Base-by-base conservation (phyloP, 441 rosid species). In the Eruca vesicaria region DNA sequence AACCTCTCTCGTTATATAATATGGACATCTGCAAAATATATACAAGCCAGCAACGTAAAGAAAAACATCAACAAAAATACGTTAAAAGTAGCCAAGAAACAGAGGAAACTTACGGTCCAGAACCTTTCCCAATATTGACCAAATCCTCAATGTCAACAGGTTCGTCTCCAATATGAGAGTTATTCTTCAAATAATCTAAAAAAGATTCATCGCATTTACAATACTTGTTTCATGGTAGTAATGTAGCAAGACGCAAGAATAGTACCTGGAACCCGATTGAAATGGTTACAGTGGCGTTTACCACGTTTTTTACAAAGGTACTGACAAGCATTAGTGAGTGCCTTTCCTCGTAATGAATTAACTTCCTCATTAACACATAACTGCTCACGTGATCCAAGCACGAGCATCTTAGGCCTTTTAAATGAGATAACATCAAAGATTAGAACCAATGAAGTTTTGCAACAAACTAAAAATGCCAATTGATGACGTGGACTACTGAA, bases 71-170 rank as follows among this genome's bases (percentile, higher is more conserved):
- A 71, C 33, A 31, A 18, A 53, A 21, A 70, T 16, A 23, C 3
- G 2, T 56, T 64, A 18, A 20, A 63, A 31, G 66, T 61, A 73
- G 70, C 36, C 66, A 43, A 68, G 35, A 41, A 57, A 62, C 3
- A 66, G 36, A 35, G 73, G 83, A 81, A 38, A 81, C 96, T 62
- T 84, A 96, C 97, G 96, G 88, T 75, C 98, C 97, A 66, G 71
- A 83, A 78, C 67, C 84, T 86, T 82, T 86, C 63, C 99, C 99
- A 71, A 93, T 84, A 64, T 81, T 87, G 76, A 87, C 86, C 89
- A 93, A 84, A 83, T 96, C 99, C 89, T 96, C 99, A 52, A 96
- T 93, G 90, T 93, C 98, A 64, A 90, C 57, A 31, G 99, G 99
- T 69, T 90, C 97, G 15, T 91, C 94, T 36, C 98, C 98, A 41